phyloP scores from a whole-genome alignment of 805 yeast genomes.

The Maudiozyma bulderi region DNA sequence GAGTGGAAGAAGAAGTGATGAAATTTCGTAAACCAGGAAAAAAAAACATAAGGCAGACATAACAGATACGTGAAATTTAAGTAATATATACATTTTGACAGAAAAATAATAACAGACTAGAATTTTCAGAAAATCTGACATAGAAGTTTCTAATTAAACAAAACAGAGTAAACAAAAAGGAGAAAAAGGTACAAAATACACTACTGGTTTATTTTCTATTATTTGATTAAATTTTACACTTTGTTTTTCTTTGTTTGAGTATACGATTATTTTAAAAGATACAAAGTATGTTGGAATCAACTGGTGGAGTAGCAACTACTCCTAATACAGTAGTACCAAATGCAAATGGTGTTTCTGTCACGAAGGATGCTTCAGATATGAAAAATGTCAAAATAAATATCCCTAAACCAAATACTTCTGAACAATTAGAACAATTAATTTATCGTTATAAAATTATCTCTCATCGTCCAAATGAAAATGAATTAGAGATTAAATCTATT shows the following conservation, averaged over 20 bases:
- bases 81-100: too few relatives aligned
- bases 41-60: too few relatives aligned
- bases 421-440: slow-evolving; percentile 24
- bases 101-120: too few relatives aligned
- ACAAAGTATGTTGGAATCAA: not conserved
- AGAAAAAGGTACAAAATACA: too few relatives aligned
- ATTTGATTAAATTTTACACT: too few relatives aligned
- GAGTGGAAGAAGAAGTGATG: too few relatives aligned
- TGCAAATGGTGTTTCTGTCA: not conserved
- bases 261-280: not conserved
- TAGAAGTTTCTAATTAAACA: too few relatives aligned
- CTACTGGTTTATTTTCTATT: too few relatives aligned
- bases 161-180: too few relatives aligned
- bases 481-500: slow-evolving; percentile 36
- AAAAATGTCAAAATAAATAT: slow-evolving; percentile 7
- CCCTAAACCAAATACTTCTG: slow-evolving; percentile 20
- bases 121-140: too few relatives aligned
- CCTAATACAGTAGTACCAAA: not conserved
- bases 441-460: slow-evolving; percentile 26
- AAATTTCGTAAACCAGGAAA: too few relatives aligned
- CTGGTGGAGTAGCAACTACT: not conserved
- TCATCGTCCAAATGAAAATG: slow-evolving; percentile 18
- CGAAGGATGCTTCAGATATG: not conserved
- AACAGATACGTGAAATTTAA: too few relatives aligned
- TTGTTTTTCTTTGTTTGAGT: not conserved